Percentiles rank a stretch among this genome's conserved stretches.
Conservation (phyloP, 495 filamentous ascomycete genomes). For the Xylaria palmicola region DNA sequence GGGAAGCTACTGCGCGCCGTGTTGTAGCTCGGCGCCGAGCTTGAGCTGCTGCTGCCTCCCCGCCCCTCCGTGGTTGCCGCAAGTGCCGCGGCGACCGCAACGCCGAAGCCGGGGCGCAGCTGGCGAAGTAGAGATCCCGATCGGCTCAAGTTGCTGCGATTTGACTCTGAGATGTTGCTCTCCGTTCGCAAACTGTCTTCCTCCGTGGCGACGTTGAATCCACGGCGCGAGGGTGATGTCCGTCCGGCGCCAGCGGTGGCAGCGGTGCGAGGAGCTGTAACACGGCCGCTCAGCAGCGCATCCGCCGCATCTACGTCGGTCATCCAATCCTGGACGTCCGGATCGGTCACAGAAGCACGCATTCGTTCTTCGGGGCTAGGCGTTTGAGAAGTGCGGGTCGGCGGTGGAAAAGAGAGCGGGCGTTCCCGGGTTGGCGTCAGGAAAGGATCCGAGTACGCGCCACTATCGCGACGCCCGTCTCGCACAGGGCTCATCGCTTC, state of each 20-base stretch:
- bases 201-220: neutral
- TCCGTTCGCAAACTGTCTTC: constrained; percentile 35
- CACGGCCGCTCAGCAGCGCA: constrained; percentile 38
- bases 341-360: constrained; percentile 34
- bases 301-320: constrained; percentile 58
- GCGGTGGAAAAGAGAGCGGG: constrained; percentile 23
- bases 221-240: constrained; percentile 13
- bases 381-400: constrained; percentile 23
- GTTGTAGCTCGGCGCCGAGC: constrained; percentile 59
- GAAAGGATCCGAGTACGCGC: constrained; percentile 42
- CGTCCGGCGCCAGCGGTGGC: neutral
- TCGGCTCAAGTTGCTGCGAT: constrained; percentile 37
- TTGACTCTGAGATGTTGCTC: constrained; percentile 42
- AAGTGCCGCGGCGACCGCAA: constrained; percentile 21
- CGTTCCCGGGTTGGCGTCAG: constrained; percentile 34
- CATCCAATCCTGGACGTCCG: constrained; percentile 61
- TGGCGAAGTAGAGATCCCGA: constrained; percentile 29
- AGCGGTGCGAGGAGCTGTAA: constrained; percentile 3
- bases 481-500: constrained; percentile 24
- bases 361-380: constrained; percentile 30
- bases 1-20: constrained; percentile 65
- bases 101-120: constrained; percentile 22
- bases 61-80: constrained; percentile 25
- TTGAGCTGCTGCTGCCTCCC: constrained; percentile 36
- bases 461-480: constrained; percentile 23